Base-by-base conservation (phyloP, 2,329 filamentous ascomycete species). In the Tricladium varicosporioides region DNA sequence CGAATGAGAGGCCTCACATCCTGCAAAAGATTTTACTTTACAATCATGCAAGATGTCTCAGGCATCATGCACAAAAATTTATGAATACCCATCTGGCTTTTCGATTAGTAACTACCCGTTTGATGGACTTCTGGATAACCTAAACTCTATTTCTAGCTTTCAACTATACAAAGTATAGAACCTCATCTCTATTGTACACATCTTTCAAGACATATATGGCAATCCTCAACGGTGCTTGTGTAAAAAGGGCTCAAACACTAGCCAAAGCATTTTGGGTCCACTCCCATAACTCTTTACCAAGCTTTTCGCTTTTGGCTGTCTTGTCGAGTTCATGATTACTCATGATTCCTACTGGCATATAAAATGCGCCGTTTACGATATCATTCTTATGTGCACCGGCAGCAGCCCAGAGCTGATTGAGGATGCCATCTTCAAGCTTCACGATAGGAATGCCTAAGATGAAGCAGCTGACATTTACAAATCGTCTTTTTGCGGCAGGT, bases 351-450 rank as follows among this genome's bases (percentile, higher is more conserved):
- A 75, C 57, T 0, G 72, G 73, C 51, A 65, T 65, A 58, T 74
- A 75, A 48, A 69, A 72, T 2, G 61, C 68, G 9, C 73, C 73
- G 36, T 64, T 72, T 4, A 58, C 47, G n/a, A 63, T 11, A 36
- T 32, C 53, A 49, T 58, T 58, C 31, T 57, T 62, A 31, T 71
- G 66, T 27, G 65, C 60, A 2, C 68, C 68, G 1, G 73, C 75
- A 2, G 70, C 72, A 5, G 71, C 72, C 74, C 75, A 79, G 8
- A 78, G 61, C 61, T 75, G 71, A 56, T 70, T 76, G 49, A 73
- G 69, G 16, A 67, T 65, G 1, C 75, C 76, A 57, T 76, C 62
- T 14, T 58, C 56, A 40, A 49, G 18, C 9, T 48, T 47, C 18
- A 58, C 32, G n/a, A 55, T 14, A 15, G 18, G 9, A 16, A n/a